Conservation (phyloP, 179 eudicot genomes). For the Silene vulgaris region DNA sequence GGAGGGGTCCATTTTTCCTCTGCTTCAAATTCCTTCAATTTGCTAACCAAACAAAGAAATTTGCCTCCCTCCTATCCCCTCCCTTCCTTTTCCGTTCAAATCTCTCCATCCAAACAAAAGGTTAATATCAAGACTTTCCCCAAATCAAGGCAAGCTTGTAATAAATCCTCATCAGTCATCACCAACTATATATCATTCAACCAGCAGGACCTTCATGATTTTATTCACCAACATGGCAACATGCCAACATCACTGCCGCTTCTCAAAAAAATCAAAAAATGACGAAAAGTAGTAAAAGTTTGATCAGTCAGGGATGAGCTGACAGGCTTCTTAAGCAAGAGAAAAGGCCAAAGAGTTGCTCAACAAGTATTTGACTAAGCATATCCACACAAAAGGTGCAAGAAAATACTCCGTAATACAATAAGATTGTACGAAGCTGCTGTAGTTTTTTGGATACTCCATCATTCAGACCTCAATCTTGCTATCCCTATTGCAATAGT, state of each 20-base stretch:
- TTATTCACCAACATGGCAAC: neutral
- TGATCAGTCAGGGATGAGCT: neutral
- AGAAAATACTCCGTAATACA: neutral
- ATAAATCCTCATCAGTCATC: neutral
- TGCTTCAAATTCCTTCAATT: neutral
- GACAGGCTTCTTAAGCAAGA: neutral
- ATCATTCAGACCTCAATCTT: neutral
- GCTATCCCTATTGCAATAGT: neutral
- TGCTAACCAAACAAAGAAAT: neutral
- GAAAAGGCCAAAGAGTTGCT: neutral
- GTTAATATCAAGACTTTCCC: too few species aligned
- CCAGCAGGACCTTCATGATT: neutral
- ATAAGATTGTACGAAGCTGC: neutral
- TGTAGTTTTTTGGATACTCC: neutral
- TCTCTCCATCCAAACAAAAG: neutral
- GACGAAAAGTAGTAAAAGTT: neutral
- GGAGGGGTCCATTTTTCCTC: neutral
- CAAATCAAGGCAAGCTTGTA: neutral
- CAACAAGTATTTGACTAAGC: neutral
- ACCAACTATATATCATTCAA: neutral
- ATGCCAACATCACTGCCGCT: neutral
- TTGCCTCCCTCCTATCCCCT: neutral
- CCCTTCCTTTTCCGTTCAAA: neutral
- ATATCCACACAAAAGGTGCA: neutral
- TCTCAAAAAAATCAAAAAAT: too few species aligned